phyloP scores from a whole-genome alignment of 225 moss, liverwort and hornwort genomes.

The Marchantia polymorpha region DNA sequence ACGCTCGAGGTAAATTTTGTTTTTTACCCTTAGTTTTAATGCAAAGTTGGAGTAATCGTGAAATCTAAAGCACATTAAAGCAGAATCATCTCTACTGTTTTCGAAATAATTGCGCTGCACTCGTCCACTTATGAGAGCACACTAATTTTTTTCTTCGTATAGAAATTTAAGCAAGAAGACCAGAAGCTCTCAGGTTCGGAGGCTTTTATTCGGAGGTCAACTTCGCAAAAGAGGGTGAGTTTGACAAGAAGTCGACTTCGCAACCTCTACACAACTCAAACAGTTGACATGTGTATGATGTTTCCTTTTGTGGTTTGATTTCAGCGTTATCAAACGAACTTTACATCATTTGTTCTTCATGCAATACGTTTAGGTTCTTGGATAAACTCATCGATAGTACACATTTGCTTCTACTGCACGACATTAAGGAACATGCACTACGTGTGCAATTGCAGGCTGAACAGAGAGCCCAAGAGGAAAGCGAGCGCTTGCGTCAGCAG shows the following conservation, averaged over 20 bases:
- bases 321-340: not conserved
- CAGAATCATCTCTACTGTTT: not conserved
- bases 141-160: slow-evolving; percentile 18
- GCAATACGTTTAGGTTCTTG: not conserved
- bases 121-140: not conserved
- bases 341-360: no score
- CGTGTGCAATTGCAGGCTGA: slow-evolving; percentile 60
- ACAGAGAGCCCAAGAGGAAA: slow-evolving; percentile 95
- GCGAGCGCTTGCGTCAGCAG: slow-evolving; percentile 94
- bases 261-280: no score
- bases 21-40: not conserved
- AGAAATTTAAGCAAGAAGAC: slow-evolving; percentile 99
- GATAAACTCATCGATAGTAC: not conserved
- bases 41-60: no score
- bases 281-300: not conserved
- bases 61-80: not conserved
- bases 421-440: not conserved
- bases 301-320: not conserved
- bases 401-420: not conserved
- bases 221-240: slow-evolving; percentile 80
- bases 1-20: slow-evolving; percentile 74
- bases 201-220: slow-evolving; percentile 86
- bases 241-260: no score
- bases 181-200: slow-evolving; percentile 92
- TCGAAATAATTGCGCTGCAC: not conserved